Percentiles rank a stretch among this genome's conserved stretches.
phyloP scores from a whole-genome alignment of 208 protist species.

The Phytomonas francai region DNA sequence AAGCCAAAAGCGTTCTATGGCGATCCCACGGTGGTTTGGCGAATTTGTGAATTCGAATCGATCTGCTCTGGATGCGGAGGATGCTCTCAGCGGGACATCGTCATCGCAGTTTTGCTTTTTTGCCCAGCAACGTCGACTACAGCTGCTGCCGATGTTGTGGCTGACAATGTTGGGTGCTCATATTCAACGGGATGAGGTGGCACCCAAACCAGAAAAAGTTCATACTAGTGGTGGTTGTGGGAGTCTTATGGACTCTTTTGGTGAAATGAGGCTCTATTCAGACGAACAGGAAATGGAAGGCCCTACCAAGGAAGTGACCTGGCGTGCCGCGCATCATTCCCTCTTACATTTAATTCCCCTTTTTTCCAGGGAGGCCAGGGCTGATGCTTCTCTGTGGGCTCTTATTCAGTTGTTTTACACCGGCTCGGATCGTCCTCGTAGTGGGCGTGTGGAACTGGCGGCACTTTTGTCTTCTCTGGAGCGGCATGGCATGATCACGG shows the following conservation, averaged over 20 bases:
- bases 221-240: background rate
- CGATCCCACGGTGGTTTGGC: slow-evolving; percentile 6
- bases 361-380: slow-evolving; percentile 25
- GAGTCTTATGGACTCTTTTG: background rate
- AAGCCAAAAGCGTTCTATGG: background rate
- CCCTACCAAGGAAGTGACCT: slow-evolving; percentile 4
- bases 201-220: background rate
- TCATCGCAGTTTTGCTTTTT: slow-evolving; percentile 3
- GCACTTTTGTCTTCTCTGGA: slow-evolving; percentile 2
- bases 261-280: background rate
- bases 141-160: slow-evolving; percentile 70
- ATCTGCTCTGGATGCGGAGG: background rate
- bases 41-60: background rate
- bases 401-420: slow-evolving; percentile 13
- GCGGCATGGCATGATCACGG: background rate
- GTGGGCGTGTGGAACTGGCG: background rate
- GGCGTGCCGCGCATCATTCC: slow-evolving; percentile 29
- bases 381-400: slow-evolving; percentile 23
- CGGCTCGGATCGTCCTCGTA: background rate
- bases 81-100: background rate
- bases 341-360: slow-evolving; percentile 31
- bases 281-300: background rate
- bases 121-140: slow-evolving; percentile 49
- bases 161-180: slow-evolving; percentile 32
- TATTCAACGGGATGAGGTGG: slow-evolving; percentile 1